phyloP scores from a whole-genome alignment of 495 filamentous ascomycete genomes.

The Tetracladium marchalianum region DNA sequence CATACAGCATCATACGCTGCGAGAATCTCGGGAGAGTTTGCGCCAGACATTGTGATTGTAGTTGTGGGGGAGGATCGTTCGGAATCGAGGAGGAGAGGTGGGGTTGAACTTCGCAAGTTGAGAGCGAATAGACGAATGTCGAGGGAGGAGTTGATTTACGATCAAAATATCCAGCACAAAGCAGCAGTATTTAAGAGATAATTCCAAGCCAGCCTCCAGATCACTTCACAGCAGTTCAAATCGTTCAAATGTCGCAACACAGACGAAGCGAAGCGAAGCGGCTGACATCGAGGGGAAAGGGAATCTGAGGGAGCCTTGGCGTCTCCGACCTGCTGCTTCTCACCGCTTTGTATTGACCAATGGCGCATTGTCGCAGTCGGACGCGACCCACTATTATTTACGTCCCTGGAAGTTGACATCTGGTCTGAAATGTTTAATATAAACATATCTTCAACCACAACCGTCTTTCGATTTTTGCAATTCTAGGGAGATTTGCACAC shows the following conservation, averaged over 20 bases:
- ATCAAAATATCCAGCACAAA: too few relatives aligned
- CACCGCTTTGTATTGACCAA: too few relatives aligned
- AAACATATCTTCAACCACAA: background rate
- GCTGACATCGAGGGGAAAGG: too few relatives aligned
- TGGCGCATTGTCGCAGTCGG: background rate
- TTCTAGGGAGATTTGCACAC: background rate
- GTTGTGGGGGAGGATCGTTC: background rate
- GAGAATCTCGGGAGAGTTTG: constrained; percentile 17
- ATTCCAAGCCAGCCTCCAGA: too few relatives aligned
- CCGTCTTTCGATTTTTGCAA: background rate
- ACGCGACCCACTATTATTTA: background rate
- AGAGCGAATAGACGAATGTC: too few relatives aligned
- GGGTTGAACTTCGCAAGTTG: background rate
- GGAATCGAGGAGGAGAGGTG: background rate
- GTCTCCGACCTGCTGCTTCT: too few relatives aligned
- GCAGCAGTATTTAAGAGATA: too few relatives aligned
- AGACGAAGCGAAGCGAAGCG: too few relatives aligned
- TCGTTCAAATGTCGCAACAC: too few relatives aligned
- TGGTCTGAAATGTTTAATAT: background rate
- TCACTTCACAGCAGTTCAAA: too few relatives aligned
- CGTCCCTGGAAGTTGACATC: background rate
- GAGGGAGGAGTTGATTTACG: too few relatives aligned
- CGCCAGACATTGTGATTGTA: constrained; percentile 13
- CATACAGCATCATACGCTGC: constrained; percentile 18
- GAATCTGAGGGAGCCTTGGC: too few relatives aligned